Percentiles rank a stretch among this genome's conserved stretches.
Conservation (phyloP, 1,284 basidiomycete genomes). For the Irpex sp. region DNA sequence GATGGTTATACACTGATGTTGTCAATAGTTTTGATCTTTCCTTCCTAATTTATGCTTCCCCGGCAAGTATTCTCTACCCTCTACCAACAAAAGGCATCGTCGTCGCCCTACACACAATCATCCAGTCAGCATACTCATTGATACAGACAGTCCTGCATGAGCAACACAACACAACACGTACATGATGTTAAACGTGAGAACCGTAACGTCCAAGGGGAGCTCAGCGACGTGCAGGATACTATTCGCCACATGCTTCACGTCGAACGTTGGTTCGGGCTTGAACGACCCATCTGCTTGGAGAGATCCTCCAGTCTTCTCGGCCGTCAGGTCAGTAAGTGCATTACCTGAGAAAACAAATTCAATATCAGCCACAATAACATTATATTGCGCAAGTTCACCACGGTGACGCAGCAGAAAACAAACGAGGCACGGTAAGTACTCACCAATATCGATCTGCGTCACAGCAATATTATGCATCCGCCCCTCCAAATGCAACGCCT, state of each 20-base stretch:
- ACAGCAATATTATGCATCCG: constrained; percentile 69
- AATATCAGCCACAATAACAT: not conserved
- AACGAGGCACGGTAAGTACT: constrained; percentile 1
- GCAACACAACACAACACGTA: constrained; percentile 34
- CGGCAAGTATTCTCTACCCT: constrained; percentile 12
- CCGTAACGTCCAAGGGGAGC: constrained; percentile 65
- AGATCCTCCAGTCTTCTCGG: constrained; percentile 42
- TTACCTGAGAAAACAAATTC: constrained; percentile 44
- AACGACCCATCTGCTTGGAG: constrained; percentile 68
- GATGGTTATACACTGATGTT: too few relatives aligned
- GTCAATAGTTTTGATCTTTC: not conserved
- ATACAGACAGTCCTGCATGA: not conserved
- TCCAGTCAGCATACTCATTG: not conserved
- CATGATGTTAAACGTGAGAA: constrained; percentile 75
- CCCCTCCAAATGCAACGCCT: constrained; percentile 73
- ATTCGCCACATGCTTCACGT: constrained; percentile 67
- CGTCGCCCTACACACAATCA: constrained; percentile 21
- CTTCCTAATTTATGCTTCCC: not conserved
- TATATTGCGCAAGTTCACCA: not conserved
- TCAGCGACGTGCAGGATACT: constrained; percentile 68
- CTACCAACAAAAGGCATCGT: constrained; percentile 24
- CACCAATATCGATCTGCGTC: constrained; percentile 81
- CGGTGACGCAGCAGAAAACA: constrained; percentile 6
- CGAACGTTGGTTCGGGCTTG: constrained; percentile 60
- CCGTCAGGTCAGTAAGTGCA: constrained; percentile 58